A percentile compares a stretch with the other conserved stretches of the same genome.
Evolutionary conservation across 306 rosid genomes (phyloP).

Genomic region (Medicago lupulina): DNA sequence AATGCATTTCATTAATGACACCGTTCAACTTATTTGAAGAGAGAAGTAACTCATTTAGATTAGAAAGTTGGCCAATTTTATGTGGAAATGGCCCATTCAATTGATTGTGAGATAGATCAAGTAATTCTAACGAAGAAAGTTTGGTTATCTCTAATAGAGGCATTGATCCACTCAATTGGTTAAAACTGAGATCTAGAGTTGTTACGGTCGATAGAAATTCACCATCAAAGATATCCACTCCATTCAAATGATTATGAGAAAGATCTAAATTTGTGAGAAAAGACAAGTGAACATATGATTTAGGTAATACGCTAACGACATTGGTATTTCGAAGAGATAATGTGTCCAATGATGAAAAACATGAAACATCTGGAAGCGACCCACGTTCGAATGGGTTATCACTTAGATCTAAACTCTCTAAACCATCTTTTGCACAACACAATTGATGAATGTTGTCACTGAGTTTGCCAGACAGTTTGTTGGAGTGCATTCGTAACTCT

Average conservation of each 20-base stretch:
- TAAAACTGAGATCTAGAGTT: background rate
- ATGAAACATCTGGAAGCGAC: background rate
- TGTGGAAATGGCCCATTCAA: slow-evolving; percentile 29
- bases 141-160: background rate
- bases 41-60: accelerated
- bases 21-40: slow-evolving; percentile 31
- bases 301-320: background rate
- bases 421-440: background rate
- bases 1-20: slow-evolving; percentile 33
- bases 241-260: too few species aligned
- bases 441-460: too few species aligned
- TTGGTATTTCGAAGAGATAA: background rate
- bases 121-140: background rate
- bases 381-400: background rate
- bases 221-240: background rate
- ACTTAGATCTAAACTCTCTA: background rate
- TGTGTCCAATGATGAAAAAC: background rate
- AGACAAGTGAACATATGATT: background rate
- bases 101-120: slow-evolving; percentile 2
- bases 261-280: background rate
- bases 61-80: slow-evolving; percentile 36
- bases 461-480: slow-evolving; percentile 29
- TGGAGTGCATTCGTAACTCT: background rate
- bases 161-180: background rate
- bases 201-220: background rate